Evolutionary conservation across 345 rosid genomes (phyloP).

Genomic region (Salix suchowensis): DNA sequence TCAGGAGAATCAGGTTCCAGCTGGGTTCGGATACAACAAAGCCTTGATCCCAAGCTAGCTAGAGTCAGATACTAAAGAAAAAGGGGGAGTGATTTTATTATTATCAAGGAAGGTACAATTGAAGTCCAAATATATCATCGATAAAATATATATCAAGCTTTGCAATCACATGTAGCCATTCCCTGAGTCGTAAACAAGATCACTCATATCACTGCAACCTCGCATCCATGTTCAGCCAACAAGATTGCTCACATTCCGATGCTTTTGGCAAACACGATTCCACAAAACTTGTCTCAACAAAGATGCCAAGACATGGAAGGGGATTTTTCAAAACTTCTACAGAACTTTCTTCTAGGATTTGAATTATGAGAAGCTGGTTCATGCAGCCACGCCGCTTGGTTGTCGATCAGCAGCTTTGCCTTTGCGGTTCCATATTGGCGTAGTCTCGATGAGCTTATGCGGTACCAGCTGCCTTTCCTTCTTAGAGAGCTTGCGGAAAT

Average conservation of each 20-base stretch:
- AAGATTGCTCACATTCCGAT: neutral
- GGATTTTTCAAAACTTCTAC: neutral
- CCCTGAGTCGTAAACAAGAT: too few species aligned
- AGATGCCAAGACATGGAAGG: neutral
- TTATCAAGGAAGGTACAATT: neutral
- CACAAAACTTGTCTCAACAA: too few species aligned
- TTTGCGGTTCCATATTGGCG: slow-evolving; percentile 78
- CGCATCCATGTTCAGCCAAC: neutral
- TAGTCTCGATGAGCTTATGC: slow-evolving; percentile 71
- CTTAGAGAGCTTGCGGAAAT: slow-evolving; percentile 71
- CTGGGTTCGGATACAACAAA: too few species aligned
- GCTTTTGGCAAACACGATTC: neutral
- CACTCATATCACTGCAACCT: too few species aligned
- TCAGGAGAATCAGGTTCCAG: too few species aligned
- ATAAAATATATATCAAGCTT: neutral
- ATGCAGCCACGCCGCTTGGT: neutral
- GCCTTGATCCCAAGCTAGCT: too few species aligned
- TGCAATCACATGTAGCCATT: neutral
- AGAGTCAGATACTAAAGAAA: too few species aligned
- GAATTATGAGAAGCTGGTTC: neutral
- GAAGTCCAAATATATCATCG: neutral
- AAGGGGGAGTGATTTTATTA: too few species aligned
- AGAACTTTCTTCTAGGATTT: neutral
- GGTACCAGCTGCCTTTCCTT: slow-evolving; percentile 70
- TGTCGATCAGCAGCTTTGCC: slow-evolving; percentile 24